Evolutionary conservation across 768 basidiomycete species (phyloP).

Genomic region (Mycena vitilis): DNA sequence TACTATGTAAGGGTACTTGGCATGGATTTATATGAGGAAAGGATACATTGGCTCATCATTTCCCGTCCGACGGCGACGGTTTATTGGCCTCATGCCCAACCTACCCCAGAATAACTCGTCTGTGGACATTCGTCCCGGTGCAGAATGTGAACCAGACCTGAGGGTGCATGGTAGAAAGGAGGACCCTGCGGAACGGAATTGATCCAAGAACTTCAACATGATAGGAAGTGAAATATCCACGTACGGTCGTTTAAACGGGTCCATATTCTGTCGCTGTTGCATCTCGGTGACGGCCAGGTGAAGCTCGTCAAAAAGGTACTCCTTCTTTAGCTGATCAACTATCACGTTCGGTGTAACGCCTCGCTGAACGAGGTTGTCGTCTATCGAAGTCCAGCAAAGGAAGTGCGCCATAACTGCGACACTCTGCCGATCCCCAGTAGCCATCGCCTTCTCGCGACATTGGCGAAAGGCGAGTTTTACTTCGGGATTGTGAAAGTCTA

Average conservation of each 20-base stretch:
- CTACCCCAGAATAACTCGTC: conserved; percentile 13
- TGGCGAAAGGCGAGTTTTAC: conserved; percentile 17
- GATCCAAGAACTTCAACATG: too few species aligned
- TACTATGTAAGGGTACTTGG: too few species aligned
- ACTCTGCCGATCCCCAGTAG: conserved; percentile 25
- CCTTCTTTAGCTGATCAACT: conserved; percentile 24
- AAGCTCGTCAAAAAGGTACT: conserved; percentile 24
- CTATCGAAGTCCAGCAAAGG: conserved; percentile 18
- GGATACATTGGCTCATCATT: too few species aligned
- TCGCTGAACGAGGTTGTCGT: background rate
- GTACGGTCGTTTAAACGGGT: conserved; percentile 24
- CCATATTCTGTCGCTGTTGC: conserved; percentile 25
- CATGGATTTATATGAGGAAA: too few species aligned
- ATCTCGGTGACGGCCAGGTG: conserved; percentile 22
- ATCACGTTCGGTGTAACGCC: conserved; percentile 13
- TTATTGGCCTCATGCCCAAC: too few species aligned
- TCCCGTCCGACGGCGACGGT: too few species aligned
- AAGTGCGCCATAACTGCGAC: conserved; percentile 30
- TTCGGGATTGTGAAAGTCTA: conserved; percentile 17
- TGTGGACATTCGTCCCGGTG: conserved; percentile 10
- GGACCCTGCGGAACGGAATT: background rate
- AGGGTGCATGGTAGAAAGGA: conserved; percentile 15
- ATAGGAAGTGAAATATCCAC: background rate
- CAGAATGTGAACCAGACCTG: conserved; percentile 16
- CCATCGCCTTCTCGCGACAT: conserved; percentile 34